These are phyloP conservation scores for Mycena albidolilacea DNA, from an alignment of 768 basidiomycete species.

Conservation along the genomic window DNA sequence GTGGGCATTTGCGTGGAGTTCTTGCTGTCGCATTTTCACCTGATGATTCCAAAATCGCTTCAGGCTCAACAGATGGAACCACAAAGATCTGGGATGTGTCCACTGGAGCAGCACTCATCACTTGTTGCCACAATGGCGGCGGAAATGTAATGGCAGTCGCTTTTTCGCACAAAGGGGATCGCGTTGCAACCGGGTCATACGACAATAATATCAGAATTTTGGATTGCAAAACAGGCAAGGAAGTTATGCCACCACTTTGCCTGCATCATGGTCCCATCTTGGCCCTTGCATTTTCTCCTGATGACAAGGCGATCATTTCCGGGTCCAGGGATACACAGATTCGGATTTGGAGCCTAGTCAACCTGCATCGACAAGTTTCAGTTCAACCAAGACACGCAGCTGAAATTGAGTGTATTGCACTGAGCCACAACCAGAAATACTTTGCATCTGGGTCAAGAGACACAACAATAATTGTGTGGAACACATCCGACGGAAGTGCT, in stretches of 20 bases:
- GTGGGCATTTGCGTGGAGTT: background rate
- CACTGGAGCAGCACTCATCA: background rate
- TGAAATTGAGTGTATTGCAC: background rate
- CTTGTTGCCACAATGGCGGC: background rate
- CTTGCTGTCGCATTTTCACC: background rate
- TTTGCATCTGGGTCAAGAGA: conserved; percentile 5
- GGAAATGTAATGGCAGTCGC: background rate
- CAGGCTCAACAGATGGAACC: background rate
- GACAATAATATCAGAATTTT: background rate
- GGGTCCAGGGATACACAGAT: background rate
- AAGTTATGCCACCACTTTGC: background rate
- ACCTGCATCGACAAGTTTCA: background rate
- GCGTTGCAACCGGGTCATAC: background rate
- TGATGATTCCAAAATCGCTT: background rate
- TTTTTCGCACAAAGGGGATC: background rate
- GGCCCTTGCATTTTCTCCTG: background rate
- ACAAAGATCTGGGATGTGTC: background rate
- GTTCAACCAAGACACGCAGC: background rate
- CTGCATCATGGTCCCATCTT: background rate
- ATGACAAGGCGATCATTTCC: conserved; percentile 8
- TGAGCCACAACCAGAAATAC: background rate
- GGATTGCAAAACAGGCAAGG: background rate
- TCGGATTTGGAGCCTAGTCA: background rate
- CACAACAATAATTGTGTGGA: conserved; percentile 2
- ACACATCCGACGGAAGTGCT: background rate